These are phyloP conservation scores for Malbranchea zuffiana DNA, from an alignment of 2,329 filamentous ascomycete species.

Conservation along the genomic window DNA sequence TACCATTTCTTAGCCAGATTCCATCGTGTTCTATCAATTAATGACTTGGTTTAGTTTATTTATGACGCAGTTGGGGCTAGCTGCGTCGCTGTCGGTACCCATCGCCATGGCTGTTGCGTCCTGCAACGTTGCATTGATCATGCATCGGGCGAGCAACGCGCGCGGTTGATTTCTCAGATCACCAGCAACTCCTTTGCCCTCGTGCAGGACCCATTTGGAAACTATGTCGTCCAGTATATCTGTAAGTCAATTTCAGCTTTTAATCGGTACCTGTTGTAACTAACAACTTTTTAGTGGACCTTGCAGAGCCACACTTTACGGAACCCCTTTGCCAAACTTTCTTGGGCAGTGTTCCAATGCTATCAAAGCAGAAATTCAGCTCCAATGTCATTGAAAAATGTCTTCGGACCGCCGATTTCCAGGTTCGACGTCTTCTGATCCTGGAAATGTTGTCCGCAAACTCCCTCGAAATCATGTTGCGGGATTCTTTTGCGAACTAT, in stretches of 20 bases:
- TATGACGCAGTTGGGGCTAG: conserved; percentile 83
- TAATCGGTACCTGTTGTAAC: background rate
- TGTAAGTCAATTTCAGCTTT: conserved; percentile 21
- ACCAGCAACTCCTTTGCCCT: conserved; percentile 78
- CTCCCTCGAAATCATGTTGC: conserved; percentile 79
- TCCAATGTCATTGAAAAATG: conserved; percentile 98
- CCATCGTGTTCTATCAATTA: background rate
- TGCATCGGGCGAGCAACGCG: conserved; percentile 79
- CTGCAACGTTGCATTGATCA: conserved; percentile 97
- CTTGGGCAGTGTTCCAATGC: conserved; percentile 55
- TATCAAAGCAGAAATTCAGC: conserved; percentile 96
- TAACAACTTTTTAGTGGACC: conserved; percentile 46
- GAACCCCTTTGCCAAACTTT: conserved; percentile 79
- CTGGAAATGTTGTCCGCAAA: conserved; percentile 62
- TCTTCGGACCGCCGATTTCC: conserved; percentile 66
- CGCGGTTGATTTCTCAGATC: conserved; percentile 74
- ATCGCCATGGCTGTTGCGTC: conserved; percentile 95
- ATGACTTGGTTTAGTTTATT: conserved; percentile 56
- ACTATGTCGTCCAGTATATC: conserved; percentile 98
- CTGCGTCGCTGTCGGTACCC: conserved; percentile 85
- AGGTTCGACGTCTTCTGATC: conserved; percentile 69
- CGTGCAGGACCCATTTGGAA: conserved; percentile 94
- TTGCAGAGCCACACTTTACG: conserved; percentile 78
- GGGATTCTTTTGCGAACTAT: conserved; percentile 93
- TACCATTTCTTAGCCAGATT: background rate